Conservation (phyloP, 139 green algal genomes). For the Chlorella sp. region DNA sequence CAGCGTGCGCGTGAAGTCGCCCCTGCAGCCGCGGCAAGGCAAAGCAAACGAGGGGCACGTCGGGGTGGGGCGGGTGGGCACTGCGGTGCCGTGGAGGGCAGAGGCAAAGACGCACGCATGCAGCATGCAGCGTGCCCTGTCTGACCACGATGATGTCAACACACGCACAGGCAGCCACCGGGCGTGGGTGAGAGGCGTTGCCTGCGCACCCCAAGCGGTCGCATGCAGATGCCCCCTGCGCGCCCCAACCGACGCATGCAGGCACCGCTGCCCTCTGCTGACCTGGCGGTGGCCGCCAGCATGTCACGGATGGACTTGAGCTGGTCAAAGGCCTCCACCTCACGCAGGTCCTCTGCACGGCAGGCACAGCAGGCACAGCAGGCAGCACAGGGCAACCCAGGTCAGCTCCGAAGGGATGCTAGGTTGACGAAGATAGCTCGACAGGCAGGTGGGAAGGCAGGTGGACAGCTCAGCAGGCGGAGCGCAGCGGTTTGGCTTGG, state of each 20-base stretch:
- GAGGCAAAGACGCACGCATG: too few relatives aligned
- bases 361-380: not conserved
- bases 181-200: slow-evolving; percentile 3
- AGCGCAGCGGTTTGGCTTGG: too few relatives aligned
- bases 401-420: not conserved
- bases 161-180: not conserved
- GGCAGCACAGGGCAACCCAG: not conserved
- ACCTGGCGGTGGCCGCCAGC: slow-evolving; percentile 36
- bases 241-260: too few relatives aligned
- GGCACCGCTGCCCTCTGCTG: not conserved
- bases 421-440: not conserved
- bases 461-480: not conserved
- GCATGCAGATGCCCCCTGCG: too few relatives aligned
- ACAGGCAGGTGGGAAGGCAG: not conserved
- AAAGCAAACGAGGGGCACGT: not conserved
- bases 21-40: not conserved
- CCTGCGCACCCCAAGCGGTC: not conserved
- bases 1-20: slow-evolving; percentile 33
- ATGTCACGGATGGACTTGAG: slow-evolving; percentile 44
- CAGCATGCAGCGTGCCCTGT: not conserved
- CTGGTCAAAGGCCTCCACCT: slow-evolving; percentile 48
- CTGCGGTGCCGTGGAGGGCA: not conserved
- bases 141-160: not conserved
- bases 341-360: slow-evolving; percentile 29
- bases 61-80: not conserved